phyloP scores from a whole-genome alignment of 495 filamentous ascomycete species.

The Bathelium albidoporum region DNA sequence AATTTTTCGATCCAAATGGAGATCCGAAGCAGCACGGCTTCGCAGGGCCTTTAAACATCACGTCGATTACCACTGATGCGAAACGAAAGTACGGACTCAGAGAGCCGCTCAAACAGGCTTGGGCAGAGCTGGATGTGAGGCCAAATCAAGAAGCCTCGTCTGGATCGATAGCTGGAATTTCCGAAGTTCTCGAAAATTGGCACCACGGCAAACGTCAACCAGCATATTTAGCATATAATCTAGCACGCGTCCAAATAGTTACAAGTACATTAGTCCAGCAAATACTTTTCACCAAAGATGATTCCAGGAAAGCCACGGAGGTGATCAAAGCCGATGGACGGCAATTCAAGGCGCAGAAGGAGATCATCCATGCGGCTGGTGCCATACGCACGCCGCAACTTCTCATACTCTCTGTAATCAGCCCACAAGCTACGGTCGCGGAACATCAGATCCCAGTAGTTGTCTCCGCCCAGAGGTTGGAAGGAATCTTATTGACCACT shows the following conservation, averaged over 20 bases:
- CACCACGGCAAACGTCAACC: neutral
- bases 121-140: neutral
- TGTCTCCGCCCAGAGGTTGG: neutral
- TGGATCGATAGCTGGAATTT: neutral
- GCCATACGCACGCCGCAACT: constrained; percentile 9
- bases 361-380: constrained; percentile 11
- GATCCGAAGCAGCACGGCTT: no score
- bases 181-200: neutral
- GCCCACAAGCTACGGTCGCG: neutral
- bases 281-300: neutral
- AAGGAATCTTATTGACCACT: neutral
- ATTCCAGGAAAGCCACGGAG: neutral
- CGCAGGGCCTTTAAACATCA: neutral
- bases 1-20: neutral
- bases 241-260: neutral
- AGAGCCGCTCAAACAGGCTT: neutral
- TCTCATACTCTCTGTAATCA: constrained; percentile 15
- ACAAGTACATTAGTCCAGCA: neutral
- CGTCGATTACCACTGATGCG: neutral
- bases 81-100: neutral
- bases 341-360: constrained; percentile 2
- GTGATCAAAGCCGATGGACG: neutral
- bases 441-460: neutral
- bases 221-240: neutral
- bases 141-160: neutral